Percentiles rank a stretch among this genome's conserved stretches.
Conservation (phyloP, 768 basidiomycete genomes). For the Boletus barrowsii region DNA sequence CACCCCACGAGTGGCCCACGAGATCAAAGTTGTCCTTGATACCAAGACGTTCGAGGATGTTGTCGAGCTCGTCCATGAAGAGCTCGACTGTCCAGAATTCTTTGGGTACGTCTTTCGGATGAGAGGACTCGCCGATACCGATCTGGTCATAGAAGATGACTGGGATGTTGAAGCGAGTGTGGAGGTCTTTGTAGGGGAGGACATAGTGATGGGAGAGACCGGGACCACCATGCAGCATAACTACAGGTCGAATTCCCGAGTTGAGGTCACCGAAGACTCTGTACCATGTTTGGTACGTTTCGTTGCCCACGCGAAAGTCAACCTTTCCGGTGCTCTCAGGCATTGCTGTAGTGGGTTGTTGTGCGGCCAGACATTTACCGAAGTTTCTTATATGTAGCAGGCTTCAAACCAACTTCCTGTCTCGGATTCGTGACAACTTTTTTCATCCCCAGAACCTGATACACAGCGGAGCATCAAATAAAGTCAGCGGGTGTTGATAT, state of each 20-base stretch:
- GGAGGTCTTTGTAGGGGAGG: slow-evolving; percentile 36
- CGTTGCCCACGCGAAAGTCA: slow-evolving; percentile 14
- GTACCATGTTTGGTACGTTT: slow-evolving; percentile 43
- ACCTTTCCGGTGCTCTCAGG: slow-evolving; percentile 21
- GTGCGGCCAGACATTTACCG: not conserved
- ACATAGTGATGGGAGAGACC: slow-evolving; percentile 39
- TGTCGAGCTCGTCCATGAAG: slow-evolving; percentile 53
- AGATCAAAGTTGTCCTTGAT: slow-evolving; percentile 43
- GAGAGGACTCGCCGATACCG: slow-evolving; percentile 45
- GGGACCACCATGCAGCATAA: slow-evolving; percentile 49
- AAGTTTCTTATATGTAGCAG: not conserved
- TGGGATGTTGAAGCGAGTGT: slow-evolving; percentile 30
- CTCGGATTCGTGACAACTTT: not conserved
- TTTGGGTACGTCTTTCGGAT: slow-evolving; percentile 24
- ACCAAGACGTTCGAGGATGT: slow-evolving; percentile 41
- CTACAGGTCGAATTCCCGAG: slow-evolving; percentile 31
- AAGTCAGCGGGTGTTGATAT: not conserved
- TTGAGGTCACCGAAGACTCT: slow-evolving; percentile 41
- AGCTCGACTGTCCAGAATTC: slow-evolving; percentile 47
- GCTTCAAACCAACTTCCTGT: not conserved
- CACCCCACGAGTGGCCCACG: slow-evolving; percentile 59
- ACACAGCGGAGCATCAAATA: not conserved
- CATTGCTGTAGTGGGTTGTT: slow-evolving; percentile 5
- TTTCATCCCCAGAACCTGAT: not conserved
- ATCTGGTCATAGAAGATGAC: slow-evolving; percentile 54